Base-by-base conservation (phyloP, 2,329 filamentous ascomycete species). In the Sarocladium kiliense region DNA sequence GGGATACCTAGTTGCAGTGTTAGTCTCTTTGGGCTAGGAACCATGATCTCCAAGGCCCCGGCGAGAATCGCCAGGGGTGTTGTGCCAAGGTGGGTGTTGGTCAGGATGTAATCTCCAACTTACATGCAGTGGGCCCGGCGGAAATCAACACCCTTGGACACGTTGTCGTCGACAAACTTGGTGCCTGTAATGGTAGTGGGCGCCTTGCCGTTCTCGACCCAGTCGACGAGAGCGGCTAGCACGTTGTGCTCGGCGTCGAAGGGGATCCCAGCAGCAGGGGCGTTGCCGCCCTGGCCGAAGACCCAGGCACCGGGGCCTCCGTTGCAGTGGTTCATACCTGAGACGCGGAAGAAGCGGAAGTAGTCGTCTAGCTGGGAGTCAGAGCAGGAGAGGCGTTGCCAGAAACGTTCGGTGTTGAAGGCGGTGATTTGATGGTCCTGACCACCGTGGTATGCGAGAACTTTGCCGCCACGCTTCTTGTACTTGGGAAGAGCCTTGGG, bases 341-440 rank as follows among this genome's bases (percentile, higher is more conserved):
- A 74, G 58, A 82, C 72, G 30, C 71, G 71, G 68, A 83, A 82
- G 64, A 72, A 76, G 49, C 79, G 72, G 59, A 78, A 75, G 57
- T 76, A 77, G 1, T 65, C 61, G 55, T 77, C 74, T 4, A 77
- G 62, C 54, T 71, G 14, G 49, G n/a, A 25, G 16, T 47, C 21
- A 21, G 57, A 18, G n/a, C 12, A 21, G 18, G 56, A 53, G 42
- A 61, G 50, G 21, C 45, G 55, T 26, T 59, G 27, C 32, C 53
- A 56, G 26, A 56, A 60, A 25, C 54, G 55, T 32, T 57, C 55
- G 26, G 58, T 57, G 42, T 59, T 59, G 56, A 57, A 53, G 37
- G 65, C 63, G 2, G 72, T 70, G 55, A 77, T 69, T 3, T 73
- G 62, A 1, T 65, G 69, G 58, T 77, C 75, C n/a, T 30, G 44